A percentile compares a stretch with the other conserved stretches of the same genome.
Evolutionary conservation across 495 filamentous ascomycete genomes (phyloP).

Genomic region (Annulohypoxylon moriforme): DNA sequence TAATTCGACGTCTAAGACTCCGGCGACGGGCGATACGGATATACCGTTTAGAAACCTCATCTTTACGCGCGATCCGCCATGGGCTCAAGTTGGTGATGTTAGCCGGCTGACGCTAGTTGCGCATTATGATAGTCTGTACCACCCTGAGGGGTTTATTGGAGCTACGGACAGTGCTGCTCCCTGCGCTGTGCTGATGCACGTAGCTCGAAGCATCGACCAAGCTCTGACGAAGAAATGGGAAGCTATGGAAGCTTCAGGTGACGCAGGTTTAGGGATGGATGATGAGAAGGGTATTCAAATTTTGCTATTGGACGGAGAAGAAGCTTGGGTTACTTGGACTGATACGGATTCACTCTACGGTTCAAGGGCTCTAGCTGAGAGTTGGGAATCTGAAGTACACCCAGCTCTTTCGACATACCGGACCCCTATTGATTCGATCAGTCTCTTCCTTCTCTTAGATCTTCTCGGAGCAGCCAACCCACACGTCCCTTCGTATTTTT

Average conservation of each 20-base stretch:
- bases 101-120: slow-evolving; percentile 85
- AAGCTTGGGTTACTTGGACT: slow-evolving; percentile 83
- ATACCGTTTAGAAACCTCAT: slow-evolving; percentile 87
- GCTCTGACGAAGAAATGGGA: slow-evolving; percentile 54
- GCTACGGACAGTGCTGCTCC: slow-evolving; percentile 90
- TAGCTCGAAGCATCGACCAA: slow-evolving; percentile 55
- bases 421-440: slow-evolving; percentile 78
- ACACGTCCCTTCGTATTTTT: slow-evolving; percentile 80
- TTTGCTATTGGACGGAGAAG: slow-evolving; percentile 88
- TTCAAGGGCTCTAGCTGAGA: slow-evolving; percentile 77
- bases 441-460: slow-evolving; percentile 87
- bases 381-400: slow-evolving; percentile 77
- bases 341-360: slow-evolving; percentile 84
- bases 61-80: slow-evolving; percentile 83
- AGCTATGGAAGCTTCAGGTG: slow-evolving; percentile 51
- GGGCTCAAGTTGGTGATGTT: slow-evolving; percentile 73
- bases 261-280: slow-evolving; percentile 48
- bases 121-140: slow-evolving; percentile 86
- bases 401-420: slow-evolving; percentile 75
- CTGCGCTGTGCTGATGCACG: slow-evolving; percentile 86
- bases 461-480: slow-evolving; percentile 78
- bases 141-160: slow-evolving; percentile 83
- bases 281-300: slow-evolving; percentile 80
- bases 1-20: slow-evolving; percentile 82
- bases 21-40: slow-evolving; percentile 69